Percentiles rank a stretch among this genome's conserved stretches.
Evolutionary conservation across 2,329 filamentous ascomycete species (phyloP).

Genomic region (Microdochium nivale): DNA sequence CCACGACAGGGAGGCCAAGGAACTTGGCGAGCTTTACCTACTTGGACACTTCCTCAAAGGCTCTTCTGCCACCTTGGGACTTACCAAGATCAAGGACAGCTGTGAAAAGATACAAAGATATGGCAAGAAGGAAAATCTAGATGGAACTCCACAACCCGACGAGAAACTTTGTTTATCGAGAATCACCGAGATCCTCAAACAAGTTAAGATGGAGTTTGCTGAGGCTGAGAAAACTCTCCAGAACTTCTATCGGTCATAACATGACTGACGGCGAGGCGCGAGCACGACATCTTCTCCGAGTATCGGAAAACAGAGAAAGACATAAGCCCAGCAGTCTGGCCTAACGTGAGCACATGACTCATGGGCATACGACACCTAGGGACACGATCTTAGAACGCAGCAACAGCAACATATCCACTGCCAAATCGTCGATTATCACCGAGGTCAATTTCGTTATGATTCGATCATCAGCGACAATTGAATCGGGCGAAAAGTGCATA

Average conservation of each 20-base stretch:
- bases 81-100: conserved; percentile 82
- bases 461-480: too few relatives aligned
- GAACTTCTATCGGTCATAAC: conserved; percentile 49
- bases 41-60: conserved; percentile 97
- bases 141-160: conserved; percentile 60
- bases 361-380: too few relatives aligned
- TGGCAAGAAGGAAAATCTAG: conserved; percentile 73
- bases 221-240: conserved; percentile 64
- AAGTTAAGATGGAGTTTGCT: conserved; percentile 68
- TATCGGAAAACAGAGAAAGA: too few relatives aligned
- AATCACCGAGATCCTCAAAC: conserved; percentile 60
- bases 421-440: too few relatives aligned
- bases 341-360: too few relatives aligned
- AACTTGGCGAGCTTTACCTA: conserved; percentile 68
- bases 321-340: too few relatives aligned
- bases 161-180: conserved; percentile 58
- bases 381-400: too few relatives aligned
- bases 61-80: conserved; percentile 86
- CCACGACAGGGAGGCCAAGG: conserved; percentile 48
- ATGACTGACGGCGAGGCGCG: neutral
- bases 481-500: too few relatives aligned
- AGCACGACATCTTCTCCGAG: neutral
- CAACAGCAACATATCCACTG: too few relatives aligned
- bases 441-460: too few relatives aligned
- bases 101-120: conserved; percentile 97